These are phyloP conservation scores for Emmonsiellopsis sp. DNA, from an alignment of 2,329 filamentous ascomycete genomes.

Conservation along the genomic window DNA sequence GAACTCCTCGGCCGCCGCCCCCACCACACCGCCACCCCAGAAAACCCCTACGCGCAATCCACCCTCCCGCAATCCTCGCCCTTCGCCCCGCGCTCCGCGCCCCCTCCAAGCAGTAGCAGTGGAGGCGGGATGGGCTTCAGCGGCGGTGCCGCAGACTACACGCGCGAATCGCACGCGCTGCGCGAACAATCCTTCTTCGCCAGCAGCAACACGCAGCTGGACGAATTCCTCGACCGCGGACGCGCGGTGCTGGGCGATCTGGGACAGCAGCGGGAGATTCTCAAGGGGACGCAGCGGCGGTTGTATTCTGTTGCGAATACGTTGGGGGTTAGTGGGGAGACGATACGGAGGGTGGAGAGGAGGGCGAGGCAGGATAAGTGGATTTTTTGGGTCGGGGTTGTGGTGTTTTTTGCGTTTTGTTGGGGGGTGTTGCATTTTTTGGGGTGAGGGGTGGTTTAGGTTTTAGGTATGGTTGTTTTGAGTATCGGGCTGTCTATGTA, in stretches of 20 bases:
- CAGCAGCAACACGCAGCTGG: constrained; percentile 72
- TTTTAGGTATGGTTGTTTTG: not conserved
- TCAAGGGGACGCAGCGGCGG: constrained; percentile 86
- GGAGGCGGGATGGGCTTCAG: constrained; percentile 35
- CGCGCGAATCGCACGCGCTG: constrained; percentile 71
- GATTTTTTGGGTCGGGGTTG: constrained; percentile 84
- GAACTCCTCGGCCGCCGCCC: constrained; percentile 81
- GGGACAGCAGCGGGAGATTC: constrained; percentile 80
- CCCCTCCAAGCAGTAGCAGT: constrained; percentile 19
- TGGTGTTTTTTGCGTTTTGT: constrained; percentile 84
- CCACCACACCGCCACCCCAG: constrained; percentile 68
- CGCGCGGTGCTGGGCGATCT: constrained; percentile 84
- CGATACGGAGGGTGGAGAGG: constrained; percentile 91
- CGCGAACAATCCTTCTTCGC: constrained; percentile 83
- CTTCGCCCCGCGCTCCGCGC: constrained; percentile 23
- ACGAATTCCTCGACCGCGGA: constrained; percentile 88
- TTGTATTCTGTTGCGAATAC: constrained; percentile 92
- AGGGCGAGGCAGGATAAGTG: constrained; percentile 92
- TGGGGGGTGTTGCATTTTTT: constrained; percentile 83
- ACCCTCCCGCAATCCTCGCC: constrained; percentile 33
- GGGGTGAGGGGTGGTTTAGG: constrained; percentile 42
- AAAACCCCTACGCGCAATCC: constrained; percentile 79
- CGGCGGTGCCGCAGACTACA: constrained; percentile 45
- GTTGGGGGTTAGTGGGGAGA: constrained; percentile 85
- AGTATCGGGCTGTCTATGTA: no score